A percentile compares a stretch with the other conserved stretches of the same genome.
Evolutionary conservation across 805 yeast genomes (phyloP).

Genomic region (Wickerhamiella cacticola): DNA sequence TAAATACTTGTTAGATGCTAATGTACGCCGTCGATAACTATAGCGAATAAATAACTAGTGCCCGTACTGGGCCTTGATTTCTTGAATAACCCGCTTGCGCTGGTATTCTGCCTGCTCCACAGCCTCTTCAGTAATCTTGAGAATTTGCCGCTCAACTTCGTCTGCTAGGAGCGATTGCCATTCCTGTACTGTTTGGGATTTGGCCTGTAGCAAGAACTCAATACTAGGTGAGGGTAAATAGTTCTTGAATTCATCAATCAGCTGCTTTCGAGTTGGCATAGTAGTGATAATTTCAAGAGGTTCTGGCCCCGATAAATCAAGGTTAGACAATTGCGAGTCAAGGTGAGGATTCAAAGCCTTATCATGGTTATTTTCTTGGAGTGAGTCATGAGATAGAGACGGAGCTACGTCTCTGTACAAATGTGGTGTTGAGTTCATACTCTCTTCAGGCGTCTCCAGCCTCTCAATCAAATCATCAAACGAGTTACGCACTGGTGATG

Average conservation of each 20-base stretch:
- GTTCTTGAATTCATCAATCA: not conserved
- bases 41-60: constrained; percentile 1
- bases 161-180: constrained; percentile 9
- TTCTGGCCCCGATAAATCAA: not conserved
- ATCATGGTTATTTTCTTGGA: not conserved
- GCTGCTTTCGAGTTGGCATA: not conserved
- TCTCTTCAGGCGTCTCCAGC: not conserved
- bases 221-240: not conserved
- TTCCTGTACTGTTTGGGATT: not conserved
- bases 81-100: not conserved
- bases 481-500: not conserved
- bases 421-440: too few relatives aligned
- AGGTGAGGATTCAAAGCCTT: not conserved
- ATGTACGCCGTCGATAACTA: not conserved
- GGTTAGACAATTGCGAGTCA: not conserved
- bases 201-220: constrained; percentile 3
- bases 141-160: constrained; percentile 5
- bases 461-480: not conserved
- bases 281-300: not conserved
- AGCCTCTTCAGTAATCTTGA: not conserved
- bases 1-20: too few relatives aligned
- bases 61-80: constrained; percentile 1
- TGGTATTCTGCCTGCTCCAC: constrained; percentile 1
- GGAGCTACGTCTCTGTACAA: not conserved
- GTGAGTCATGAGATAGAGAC: not conserved